Evolutionary conservation across 225 moss, liverwort and hornwort species (phyloP).

Genomic region (Rhytidiadelphus loreus): DNA sequence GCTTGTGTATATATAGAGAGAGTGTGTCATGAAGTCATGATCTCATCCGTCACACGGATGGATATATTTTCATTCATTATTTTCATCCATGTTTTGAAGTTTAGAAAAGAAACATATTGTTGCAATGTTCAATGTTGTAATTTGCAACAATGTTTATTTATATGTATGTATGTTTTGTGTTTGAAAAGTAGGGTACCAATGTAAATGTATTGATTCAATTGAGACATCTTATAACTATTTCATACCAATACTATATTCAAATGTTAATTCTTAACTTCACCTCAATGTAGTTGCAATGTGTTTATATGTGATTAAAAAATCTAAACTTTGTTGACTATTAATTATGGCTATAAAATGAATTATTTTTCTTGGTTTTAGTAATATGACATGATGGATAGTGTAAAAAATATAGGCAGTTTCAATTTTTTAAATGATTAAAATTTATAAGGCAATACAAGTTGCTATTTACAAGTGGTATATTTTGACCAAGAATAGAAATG

Average conservation of each 20-base stretch:
- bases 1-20: rapidly evolving
- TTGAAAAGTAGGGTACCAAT: background rate
- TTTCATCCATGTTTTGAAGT: background rate
- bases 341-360: background rate
- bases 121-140: background rate
- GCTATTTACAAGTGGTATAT: background rate
- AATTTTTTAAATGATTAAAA: background rate
- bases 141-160: no score
- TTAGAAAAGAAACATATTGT: rapidly evolving
- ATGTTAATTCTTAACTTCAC: background rate
- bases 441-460: background rate
- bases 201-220: background rate
- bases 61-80: background rate
- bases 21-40: rapidly evolving
- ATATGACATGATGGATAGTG: background rate
- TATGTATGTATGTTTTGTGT: no score
- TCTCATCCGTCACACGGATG: rapidly evolving
- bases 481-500: background rate
- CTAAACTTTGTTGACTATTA: background rate
- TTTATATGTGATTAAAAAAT: background rate
- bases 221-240: background rate
- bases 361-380: rapidly evolving
- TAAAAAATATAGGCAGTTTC: background rate
- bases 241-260: background rate
- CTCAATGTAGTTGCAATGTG: background rate